Evolutionary conservation across 2,329 filamentous ascomycete species (phyloP).

Genomic region (Fusarium coicis): DNA sequence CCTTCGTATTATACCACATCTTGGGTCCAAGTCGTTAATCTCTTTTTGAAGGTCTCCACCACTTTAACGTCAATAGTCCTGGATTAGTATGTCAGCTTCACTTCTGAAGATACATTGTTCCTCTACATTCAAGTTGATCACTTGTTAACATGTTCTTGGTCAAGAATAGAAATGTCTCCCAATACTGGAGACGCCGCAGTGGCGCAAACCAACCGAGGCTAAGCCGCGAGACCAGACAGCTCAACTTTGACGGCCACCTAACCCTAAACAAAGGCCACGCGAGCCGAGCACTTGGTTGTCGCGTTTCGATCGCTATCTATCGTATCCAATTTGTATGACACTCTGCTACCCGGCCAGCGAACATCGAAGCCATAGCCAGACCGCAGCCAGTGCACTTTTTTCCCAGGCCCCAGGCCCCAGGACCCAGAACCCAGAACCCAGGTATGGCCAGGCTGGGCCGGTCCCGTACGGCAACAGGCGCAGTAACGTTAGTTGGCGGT

Average conservation of each 20-base stretch:
- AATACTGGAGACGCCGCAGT: slow-evolving; percentile 20
- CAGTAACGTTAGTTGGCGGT: slow-evolving; percentile 32
- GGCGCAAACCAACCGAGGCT: slow-evolving; percentile 16
- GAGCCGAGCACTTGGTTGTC: slow-evolving; percentile 28
- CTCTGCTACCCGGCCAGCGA: slow-evolving; percentile 33
- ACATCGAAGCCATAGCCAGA: slow-evolving; percentile 21
- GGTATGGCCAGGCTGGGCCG: not conserved
- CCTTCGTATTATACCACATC: slow-evolving; percentile 4
- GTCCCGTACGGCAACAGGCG: slow-evolving; percentile 17
- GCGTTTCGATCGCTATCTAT: slow-evolving; percentile 27
- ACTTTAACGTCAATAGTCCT: not conserved
- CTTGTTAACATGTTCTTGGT: not conserved
- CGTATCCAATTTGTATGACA: slow-evolving; percentile 20
- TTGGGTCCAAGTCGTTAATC: slow-evolving; percentile 9
- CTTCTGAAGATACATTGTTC: not conserved
- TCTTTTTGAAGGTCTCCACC: slow-evolving; percentile 12
- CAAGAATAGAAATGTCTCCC: slow-evolving; percentile 18
- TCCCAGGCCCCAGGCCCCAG: not conserved
- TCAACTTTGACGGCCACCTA: slow-evolving; percentile 1
- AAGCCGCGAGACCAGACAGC: slow-evolving; percentile 19
- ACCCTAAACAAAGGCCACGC: slow-evolving; percentile 38
- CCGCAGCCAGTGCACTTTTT: slow-evolving; percentile 25
- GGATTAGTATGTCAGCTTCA: not conserved
- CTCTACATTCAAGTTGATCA: not conserved
- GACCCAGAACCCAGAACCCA: not conserved